Evolutionary conservation across 1,139 yeast genomes (phyloP), one percentile per base, ranked within the genome.

Genomic region (Candida smagusa): DNA sequence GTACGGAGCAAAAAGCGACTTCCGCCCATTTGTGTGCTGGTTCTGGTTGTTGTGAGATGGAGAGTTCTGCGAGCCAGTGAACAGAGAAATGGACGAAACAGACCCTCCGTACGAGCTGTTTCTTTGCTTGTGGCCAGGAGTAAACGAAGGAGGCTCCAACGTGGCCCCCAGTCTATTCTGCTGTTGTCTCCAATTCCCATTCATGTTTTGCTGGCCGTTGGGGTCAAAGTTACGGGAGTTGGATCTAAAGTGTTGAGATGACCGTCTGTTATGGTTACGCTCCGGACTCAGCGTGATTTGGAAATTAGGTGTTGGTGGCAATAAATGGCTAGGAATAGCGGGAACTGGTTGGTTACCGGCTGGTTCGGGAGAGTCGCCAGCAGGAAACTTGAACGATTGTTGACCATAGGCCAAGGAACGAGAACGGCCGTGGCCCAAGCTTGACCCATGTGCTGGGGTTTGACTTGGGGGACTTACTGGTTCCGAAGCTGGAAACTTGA

Each of bases 1-100:
- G 56, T 92, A 92, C 6, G 98, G 98, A 22, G 97, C 96, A 65
- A 92, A 92, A 39, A 92, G 74, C 0, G 96, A 86, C 56, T 90
- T 92, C 51, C 98, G 79, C 12, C 72, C 70, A 40, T 67, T 67
- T 38, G 54, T 51, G 30, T 64, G 65, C 37, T 59, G 59, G 31
- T 54, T 50, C 33, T 50, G 52, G 38, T 49, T 50, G 39, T 49
- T 48, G 11, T 23, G 26, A 4, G 59, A 31, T 8, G 24, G 13
- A 33, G 47, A 47, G 31, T 35, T 35, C 11, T 27, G 31, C 31
- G 45, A 48, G 3, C 71, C 71, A 47, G 63, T 47, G 44, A 70
- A 68, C 35, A 63, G 71, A 3, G 69, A 59, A 43, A 71, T 55
- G 1, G 92, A 83, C 2, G 89, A 81, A 28, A 82, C 72, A 0